Evolutionary conservation across 257 asterid species (phyloP), one percentile per base, ranked within the genome.

Genomic region (Anisodus acutangulus): DNA sequence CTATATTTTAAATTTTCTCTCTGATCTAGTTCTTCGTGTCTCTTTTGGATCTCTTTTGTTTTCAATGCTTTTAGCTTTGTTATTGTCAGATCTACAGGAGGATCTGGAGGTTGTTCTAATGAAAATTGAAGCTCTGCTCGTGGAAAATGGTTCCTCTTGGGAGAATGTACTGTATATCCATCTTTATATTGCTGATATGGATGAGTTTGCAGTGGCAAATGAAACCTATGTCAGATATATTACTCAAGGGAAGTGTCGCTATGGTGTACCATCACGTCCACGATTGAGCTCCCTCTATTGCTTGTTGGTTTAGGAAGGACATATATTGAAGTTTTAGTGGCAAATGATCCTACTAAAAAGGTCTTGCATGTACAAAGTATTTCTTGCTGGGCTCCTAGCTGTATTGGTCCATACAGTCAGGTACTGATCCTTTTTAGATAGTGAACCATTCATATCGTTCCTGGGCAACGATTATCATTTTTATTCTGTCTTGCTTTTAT

Each of bases 401-500:
- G 99, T 86, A 96, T 96, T 60, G 99, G 99, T 87, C 98, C 99
- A 35, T 96, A 96, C 89, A 96, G 98, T 88, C 99, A 96, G 99
- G 99, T 95, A 84, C 82, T 90, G 64, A 87, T 85, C 64, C 17
- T 74, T 55, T 31, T 53, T 13, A 53, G 11, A 22, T 22, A 51
- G 22, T 51, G 2, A 47, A 49, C 43, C 45, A 78, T 78, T 78
- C 64, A 31, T 78, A 13, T 53, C 58, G 0, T 78, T 51, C 49
- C 39, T 19, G 81, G 81, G 17, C 4, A 26, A 7, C 1, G 15
- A 16, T 78, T 51, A 53, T 78, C 16, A 0, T 78, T 53, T 78
- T 53, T 17, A 53, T 13, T 53, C 26, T 31, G 31, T 54, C 76
- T 84, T 67, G 3, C 26, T 31, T 15, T 54, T 16, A 22, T 17